These are phyloP conservation scores for Neurospora sp. DNA, from an alignment of 495 filamentous ascomycete genomes.

Conservation along the genomic window DNA sequence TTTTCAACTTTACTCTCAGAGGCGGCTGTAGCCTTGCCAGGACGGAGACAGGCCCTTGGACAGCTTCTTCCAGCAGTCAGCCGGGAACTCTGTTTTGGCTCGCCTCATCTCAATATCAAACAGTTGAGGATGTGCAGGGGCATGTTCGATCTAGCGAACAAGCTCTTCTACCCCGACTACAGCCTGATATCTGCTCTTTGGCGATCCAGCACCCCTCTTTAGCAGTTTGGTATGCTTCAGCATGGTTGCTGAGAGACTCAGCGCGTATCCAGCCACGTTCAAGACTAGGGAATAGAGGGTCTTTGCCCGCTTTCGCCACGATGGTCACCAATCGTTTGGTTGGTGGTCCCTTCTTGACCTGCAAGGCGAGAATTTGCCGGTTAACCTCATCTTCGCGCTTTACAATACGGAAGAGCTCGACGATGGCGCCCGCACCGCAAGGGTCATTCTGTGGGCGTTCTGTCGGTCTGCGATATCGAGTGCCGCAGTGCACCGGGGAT, in stretches of 20 bases:
- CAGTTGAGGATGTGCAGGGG: too few species aligned
- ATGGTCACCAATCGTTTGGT: slow-evolving; percentile 21
- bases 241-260: slow-evolving; percentile 20
- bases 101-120: slow-evolving; percentile 16
- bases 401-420: slow-evolving; percentile 24
- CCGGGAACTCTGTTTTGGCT: slow-evolving; percentile 12
- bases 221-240: slow-evolving; percentile 13
- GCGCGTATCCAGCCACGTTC: slow-evolving; percentile 15
- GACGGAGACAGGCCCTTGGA: neutral
- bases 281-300: slow-evolving; percentile 15
- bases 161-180: too few species aligned
- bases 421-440: slow-evolving; percentile 26
- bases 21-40: too few species aligned
- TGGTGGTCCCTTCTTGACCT: slow-evolving; percentile 17
- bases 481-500: slow-evolving; percentile 16
- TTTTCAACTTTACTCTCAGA: slow-evolving; percentile 14
- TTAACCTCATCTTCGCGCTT: slow-evolving; percentile 28
- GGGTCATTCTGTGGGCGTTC: slow-evolving; percentile 23
- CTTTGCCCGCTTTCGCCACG: slow-evolving; percentile 12
- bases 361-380: slow-evolving; percentile 32
- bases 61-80: slow-evolving; percentile 17
- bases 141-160: too few species aligned
- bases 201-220: slow-evolving; percentile 8
- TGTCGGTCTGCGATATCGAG: slow-evolving; percentile 13
- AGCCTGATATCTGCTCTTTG: slow-evolving; percentile 17